These are phyloP conservation scores for Phytophthora pisi DNA, from an alignment of 352 stramenopile genomes.

Conservation along the genomic window DNA sequence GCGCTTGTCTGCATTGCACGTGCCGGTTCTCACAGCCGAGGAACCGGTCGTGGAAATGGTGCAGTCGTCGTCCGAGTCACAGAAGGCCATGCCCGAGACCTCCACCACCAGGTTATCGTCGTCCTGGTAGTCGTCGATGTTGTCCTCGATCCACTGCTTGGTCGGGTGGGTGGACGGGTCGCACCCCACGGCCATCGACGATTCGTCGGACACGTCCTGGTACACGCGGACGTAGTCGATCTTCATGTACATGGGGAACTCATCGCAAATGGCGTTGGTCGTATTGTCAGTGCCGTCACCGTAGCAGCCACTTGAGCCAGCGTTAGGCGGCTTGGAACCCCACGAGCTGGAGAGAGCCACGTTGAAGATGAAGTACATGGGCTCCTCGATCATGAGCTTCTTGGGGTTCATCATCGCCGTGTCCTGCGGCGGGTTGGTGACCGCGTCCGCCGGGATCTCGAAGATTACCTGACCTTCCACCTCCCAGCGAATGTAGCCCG, in stretches of 20 bases:
- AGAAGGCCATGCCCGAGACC: conserved; percentile 55
- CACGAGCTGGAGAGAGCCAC: conserved; percentile 44
- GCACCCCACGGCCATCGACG: conserved; percentile 53
- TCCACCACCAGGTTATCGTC: conserved; percentile 47
- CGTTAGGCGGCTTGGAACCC: conserved; percentile 45
- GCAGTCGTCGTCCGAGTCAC: conserved; percentile 54
- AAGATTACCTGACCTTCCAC: conserved; percentile 30
- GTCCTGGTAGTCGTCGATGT: conserved; percentile 62
- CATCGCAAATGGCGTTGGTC: conserved; percentile 31
- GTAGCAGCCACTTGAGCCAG: conserved; percentile 16
- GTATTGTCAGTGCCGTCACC: conserved; percentile 18
- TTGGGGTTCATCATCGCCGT: conserved; percentile 57
- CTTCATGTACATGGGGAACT: conserved; percentile 31
- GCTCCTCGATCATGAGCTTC: conserved; percentile 90
- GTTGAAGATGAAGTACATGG: conserved; percentile 90
- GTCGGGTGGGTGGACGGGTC: conserved; percentile 60
- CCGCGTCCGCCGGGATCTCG: conserved; percentile 15
- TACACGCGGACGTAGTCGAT: conserved; percentile 20
- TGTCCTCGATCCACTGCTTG: conserved; percentile 62
- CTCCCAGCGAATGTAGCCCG: conserved; percentile 49
- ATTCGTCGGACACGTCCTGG: conserved; percentile 33
- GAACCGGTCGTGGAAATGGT: conserved; percentile 37
- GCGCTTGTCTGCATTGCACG: conserved; percentile 35
- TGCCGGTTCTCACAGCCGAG: conserved; percentile 35
- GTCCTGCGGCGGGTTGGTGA: conserved; percentile 14